Evolutionary conservation across 2,329 filamentous ascomycete genomes (phyloP), one percentile per base, ranked within the genome.

Genomic region (Penicillium occitanis): DNA sequence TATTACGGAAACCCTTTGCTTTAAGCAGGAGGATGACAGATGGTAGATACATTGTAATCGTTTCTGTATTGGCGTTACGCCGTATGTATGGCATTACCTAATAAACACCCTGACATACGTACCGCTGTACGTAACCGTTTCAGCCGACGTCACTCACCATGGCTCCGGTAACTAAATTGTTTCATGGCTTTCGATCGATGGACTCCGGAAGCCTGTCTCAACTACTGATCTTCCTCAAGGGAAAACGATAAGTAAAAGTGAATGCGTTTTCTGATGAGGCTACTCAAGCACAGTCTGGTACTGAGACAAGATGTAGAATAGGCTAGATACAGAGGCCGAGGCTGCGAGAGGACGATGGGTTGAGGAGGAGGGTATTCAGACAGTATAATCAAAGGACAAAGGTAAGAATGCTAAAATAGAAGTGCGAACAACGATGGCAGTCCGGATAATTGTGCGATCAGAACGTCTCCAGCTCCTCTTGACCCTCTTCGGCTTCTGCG

Each of bases 381-480:
- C 14, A 50, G 55, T 37, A 60, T 59, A 48, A 59, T 30, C 37
- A 60, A 37, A 35, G n/a, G 35, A 40, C 33, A 60, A 60, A 51
- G 53, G 63, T 51, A 60, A 44, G 22, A n/a, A 60, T 60, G 57
- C 46, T 55, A 46, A 51, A 40, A 42, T 40, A 53, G 28, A 53
- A 53, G 28, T 42, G 25, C 40, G 50, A 42, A 58, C 42, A 42
- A 51, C 61, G 25, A 57, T 30, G 37, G 14, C 19, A 46, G 33
- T 22, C 14, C 28, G 51, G 11, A 14, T 14, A 22, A 17, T 14
- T 4, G 19, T 17, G 55, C 35, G 35, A 59, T 66, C 70, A 75
- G 65, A 75, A 75, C 37, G 73, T 75, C 68, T 75, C 73, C 68
- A 75, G 68, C 58, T 75, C 73, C 48, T 75, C 68, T 37, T 63